Evolutionary conservation across 345 rosid species (phyloP).

Genomic region (Boechera divaricarpa): DNA sequence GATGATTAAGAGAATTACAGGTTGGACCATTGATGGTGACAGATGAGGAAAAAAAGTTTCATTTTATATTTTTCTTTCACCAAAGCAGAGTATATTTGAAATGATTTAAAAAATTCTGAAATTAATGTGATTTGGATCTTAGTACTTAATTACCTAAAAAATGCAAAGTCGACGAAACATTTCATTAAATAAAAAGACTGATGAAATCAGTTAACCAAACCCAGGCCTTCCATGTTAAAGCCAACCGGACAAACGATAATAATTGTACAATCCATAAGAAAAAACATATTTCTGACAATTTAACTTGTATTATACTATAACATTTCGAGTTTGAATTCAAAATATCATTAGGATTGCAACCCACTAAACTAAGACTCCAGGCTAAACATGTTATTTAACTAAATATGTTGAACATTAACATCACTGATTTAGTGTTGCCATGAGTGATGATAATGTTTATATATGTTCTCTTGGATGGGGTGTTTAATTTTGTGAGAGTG

Average conservation of each 20-base stretch:
- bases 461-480: background rate
- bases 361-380: background rate
- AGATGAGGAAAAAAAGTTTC: constrained; percentile 14
- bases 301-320: background rate
- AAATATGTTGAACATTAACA: background rate
- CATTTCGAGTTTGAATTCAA: constrained; percentile 5
- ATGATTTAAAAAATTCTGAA: background rate
- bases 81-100: constrained; percentile 23
- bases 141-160: constrained; percentile 14
- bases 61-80: background rate
- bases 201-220: constrained; percentile 5
- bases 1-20: constrained; percentile 47
- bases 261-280: constrained; percentile 31
- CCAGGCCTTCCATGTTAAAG: constrained; percentile 31
- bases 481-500: too few species aligned
- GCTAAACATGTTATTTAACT: background rate
- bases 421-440: background rate
- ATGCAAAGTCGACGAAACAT: constrained; percentile 37
- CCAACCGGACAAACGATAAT: constrained; percentile 37
- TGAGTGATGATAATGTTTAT: too few species aligned
- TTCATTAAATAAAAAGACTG: constrained; percentile 3
- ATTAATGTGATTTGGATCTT: constrained; percentile 40
- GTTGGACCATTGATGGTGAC: constrained; percentile 47
- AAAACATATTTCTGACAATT: constrained; percentile 15
- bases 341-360: background rate